Evolutionary conservation across 116 monocot genomes (phyloP), one percentile per base, ranked within the genome.

Genomic region (Phalaenopsis hybrid): DNA sequence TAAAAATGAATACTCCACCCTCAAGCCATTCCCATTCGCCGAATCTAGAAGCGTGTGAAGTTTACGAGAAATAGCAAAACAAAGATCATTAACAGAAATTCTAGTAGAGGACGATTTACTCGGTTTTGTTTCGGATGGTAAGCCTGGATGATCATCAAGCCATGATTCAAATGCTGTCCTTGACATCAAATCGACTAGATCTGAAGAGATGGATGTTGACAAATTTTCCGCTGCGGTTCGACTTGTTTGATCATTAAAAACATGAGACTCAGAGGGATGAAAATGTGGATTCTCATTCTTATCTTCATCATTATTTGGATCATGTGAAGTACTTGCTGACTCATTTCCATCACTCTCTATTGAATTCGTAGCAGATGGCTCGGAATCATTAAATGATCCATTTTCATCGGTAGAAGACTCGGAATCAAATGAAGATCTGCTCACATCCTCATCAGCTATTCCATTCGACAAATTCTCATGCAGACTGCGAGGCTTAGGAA

Each of bases 401-500:
- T 79, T 88, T 74, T 90, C 89, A 77, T 65, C 65, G 25, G 23
- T 9, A 23, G 25, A 65, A 65, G 65, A 65, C 23, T 9, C 25
- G 8, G 65, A 65, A 65, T 65, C 65, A 12, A 20, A 21, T 55
- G 85, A 84, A 59, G 78, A 44, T 11, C 44, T 70, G 16, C 48
- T 41, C 78, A 28, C 79, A 25, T 50, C 75, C 52, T 74, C 79
- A 57, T 67, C 80, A 72, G 89, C 74, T 74, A 46, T 5, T 13
- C 68, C 79, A 41, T 41, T 68, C 21, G 82, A 77, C 43, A 79
- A 63, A 61, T 23, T 80, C 70, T 78, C 87, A 85, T 51, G 55
- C 49, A 93, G 58, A 88, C 91, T 95, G 78, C 90, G 87, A 81
- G 95, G 99, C 81, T 85, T 88, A 58, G 99, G 99, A 86, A 99